Percentiles rank a stretch among this genome's conserved stretches.
Evolutionary conservation across 495 filamentous ascomycete species (phyloP).

Genomic region (Cercophora newfieldiana): DNA sequence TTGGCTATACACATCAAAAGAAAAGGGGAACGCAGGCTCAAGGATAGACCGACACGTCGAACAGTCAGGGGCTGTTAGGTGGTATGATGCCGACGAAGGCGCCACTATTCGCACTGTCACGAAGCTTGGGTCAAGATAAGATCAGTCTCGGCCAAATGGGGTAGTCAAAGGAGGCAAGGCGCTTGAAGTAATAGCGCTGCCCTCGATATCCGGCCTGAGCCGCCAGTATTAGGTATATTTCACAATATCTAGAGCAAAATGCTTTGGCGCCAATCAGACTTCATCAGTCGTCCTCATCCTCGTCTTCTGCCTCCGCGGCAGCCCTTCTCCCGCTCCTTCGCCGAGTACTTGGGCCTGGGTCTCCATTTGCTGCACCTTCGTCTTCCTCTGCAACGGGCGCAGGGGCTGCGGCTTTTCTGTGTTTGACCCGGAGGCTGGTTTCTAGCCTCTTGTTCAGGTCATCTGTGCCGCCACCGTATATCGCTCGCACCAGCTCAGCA

Average conservation of each 20-base stretch:
- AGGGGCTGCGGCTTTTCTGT: conserved; percentile 27
- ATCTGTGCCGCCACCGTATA: conserved; percentile 52
- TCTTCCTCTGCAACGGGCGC: conserved; percentile 22
- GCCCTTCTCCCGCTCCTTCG: conserved; percentile 19
- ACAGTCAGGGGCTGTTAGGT: neutral
- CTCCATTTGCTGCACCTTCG: conserved; percentile 16
- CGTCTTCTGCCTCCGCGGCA: conserved; percentile 1
- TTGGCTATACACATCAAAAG: neutral
- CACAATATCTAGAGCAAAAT: neutral
- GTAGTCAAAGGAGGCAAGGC: neutral
- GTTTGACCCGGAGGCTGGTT: conserved; percentile 53
- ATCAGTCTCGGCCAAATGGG: neutral
- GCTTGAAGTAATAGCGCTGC: neutral
- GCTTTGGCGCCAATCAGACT: neutral
- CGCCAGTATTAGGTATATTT: neutral
- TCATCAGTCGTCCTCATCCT: conserved; percentile 10
- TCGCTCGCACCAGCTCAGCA: conserved; percentile 63
- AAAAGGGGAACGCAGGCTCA: conserved; percentile 11
- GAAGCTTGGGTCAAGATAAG: neutral
- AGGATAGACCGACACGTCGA: neutral
- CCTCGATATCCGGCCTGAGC: neutral
- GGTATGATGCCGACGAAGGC: neutral
- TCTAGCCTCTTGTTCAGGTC: conserved; percentile 56
- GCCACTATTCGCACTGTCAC: neutral
- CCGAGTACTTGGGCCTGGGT: conserved; percentile 27